Evolutionary conservation across 1,284 basidiomycete species (phyloP), one percentile per base, ranked within the genome.

Genomic region (Cutaneotrichosporon cyanovorans): DNA sequence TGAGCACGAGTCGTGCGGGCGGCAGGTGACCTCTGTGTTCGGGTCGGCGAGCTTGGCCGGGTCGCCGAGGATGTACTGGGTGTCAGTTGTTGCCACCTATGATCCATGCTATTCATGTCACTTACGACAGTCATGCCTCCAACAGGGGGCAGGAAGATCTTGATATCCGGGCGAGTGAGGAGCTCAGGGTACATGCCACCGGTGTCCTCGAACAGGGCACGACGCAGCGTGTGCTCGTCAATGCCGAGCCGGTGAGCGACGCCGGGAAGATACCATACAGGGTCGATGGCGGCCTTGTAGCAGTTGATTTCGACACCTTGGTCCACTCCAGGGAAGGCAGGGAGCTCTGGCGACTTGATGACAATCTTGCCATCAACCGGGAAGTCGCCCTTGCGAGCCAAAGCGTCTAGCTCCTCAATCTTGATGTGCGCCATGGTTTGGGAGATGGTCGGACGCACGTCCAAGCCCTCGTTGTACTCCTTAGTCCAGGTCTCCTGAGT

Each of bases 171-270:
- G 14, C 92, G 82, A 10, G 92, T 96, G 59, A 97, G 83, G 39
- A 97, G 80, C 61, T 97, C 92, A 2, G 91, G 91, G 69, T 95
- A 93, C 84, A 92, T 92, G 62, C 90, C 91, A 59, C 90, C 90
- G 0, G 74, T 75, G 50, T 96, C 91, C 66, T 54, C 55, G 59
- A 96, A 97, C 25, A 97, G 76, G 0, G 88, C 85, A 18, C 92
- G 78, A 28, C 92, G 82, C 9, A 97, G 78, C 1, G 88, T 73
- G 10, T 76, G 80, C 69, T 97, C 93, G 0, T 87, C 85, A 41
- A 93, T 89, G 34, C 82, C 84, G 61, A 93, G 87, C 23, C 89
- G 77, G 57, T 87, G 82, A 1, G 89, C 88, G 1, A 93, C 82
- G n/a, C 91, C 90, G 32, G 93, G 92, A 0, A 97, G 75, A 68